Evolutionary conservation across 352 stramenopile genomes (phyloP).

Genomic region (Elongisporangium prolatum): DNA sequence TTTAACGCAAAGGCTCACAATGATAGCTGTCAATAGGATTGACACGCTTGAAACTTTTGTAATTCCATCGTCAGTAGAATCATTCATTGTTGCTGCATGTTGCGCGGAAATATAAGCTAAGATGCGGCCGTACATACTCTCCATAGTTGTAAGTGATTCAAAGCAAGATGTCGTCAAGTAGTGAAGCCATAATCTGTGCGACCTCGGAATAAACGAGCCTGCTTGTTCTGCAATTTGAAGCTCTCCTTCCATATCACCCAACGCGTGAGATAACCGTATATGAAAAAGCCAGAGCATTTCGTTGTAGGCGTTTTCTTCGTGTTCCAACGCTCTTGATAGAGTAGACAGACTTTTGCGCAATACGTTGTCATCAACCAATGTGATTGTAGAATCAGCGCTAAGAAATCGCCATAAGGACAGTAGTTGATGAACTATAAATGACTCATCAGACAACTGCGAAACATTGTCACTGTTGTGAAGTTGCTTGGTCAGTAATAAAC

Average conservation of each 20-base stretch:
- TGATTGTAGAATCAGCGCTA: constrained; percentile 1
- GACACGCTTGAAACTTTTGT: constrained; percentile 3
- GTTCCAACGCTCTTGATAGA: constrained; percentile 34
- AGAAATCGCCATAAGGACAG: constrained; percentile 21
- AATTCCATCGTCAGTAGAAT: not conserved
- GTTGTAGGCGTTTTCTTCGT: constrained; percentile 38
- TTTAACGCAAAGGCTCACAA: constrained; percentile 29
- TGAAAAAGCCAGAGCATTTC: constrained; percentile 42
- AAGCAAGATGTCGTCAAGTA: constrained; percentile 36
- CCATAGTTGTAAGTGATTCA: constrained; percentile 22
- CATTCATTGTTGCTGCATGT: not conserved
- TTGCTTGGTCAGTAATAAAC: not conserved
- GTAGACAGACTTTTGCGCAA: constrained; percentile 27
- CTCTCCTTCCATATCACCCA: constrained; percentile 23
- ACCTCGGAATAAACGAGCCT: constrained; percentile 35
- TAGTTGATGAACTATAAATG: constrained; percentile 20
- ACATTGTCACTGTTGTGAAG: constrained; percentile 22
- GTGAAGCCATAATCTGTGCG: constrained; percentile 32
- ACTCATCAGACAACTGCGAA: constrained; percentile 14
- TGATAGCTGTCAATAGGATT: constrained; percentile 25
- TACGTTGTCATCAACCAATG: constrained; percentile 19
- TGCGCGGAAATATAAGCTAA: constrained; percentile 1
- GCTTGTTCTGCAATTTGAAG: constrained; percentile 31
- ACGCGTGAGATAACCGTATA: constrained; percentile 24
- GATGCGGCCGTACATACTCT: constrained; percentile 29